phyloP scores from a whole-genome alignment of 2,329 filamentous ascomycete species.

The Aaosphaeria arxii region DNA sequence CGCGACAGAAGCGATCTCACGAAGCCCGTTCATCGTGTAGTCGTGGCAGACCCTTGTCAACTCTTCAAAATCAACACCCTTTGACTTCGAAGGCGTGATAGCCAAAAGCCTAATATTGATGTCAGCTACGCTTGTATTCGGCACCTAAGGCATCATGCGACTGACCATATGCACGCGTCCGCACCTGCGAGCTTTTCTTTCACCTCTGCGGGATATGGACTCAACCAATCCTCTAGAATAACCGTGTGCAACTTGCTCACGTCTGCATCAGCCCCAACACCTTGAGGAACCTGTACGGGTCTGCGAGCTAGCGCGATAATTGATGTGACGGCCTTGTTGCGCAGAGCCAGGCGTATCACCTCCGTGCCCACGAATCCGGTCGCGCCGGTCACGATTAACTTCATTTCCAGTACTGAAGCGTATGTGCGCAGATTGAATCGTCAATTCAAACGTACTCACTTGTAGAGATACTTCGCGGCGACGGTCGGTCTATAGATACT shows the following conservation, averaged over 20 bases:
- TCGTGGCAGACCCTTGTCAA: conserved; percentile 6
- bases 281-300: not conserved
- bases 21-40: conserved; percentile 7
- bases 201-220: conserved; percentile 3
- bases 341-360: not conserved
- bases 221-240: conserved; percentile 4
- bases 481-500: too few species aligned
- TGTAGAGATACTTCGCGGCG: too few species aligned
- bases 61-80: conserved; percentile 1
- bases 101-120: not conserved
- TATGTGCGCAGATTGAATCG: too few species aligned
- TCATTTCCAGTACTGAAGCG: not conserved
- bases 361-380: not conserved
- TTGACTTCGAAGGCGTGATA: not conserved
- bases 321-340: not conserved
- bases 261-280: conserved; percentile 3
- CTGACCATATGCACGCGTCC: conserved; percentile 7
- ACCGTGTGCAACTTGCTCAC: conserved; percentile 6
- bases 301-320: not conserved
- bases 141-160: not conserved
- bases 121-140: not conserved
- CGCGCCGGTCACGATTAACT: not conserved
- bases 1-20: conserved; percentile 1
- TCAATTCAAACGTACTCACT: too few species aligned
- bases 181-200: conserved; percentile 5